Percentiles rank a stretch among this genome's conserved stretches.
Evolutionary conservation across 495 filamentous ascomycete species (phyloP).

Genomic region (Aspergillus olivimuriae): DNA sequence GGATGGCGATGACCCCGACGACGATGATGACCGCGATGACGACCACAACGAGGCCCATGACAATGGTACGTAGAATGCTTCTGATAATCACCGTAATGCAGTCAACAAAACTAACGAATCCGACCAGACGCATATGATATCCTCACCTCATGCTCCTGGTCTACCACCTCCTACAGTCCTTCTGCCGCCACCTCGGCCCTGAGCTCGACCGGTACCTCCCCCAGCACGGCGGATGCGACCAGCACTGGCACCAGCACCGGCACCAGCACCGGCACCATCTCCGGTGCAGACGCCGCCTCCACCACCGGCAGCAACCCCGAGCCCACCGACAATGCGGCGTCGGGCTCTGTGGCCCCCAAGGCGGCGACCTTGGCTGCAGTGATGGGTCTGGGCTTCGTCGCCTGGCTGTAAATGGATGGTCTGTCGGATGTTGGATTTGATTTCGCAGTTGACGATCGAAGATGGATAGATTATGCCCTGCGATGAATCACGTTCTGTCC

Average conservation of each 20-base stretch:
- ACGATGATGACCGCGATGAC: conserved; percentile 5
- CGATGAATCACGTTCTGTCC: too few species aligned
- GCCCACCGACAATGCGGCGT: conserved; percentile 16
- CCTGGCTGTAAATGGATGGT: conserved; percentile 18
- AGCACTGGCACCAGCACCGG: conserved; percentile 5
- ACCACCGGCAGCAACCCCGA: conserved; percentile 3
- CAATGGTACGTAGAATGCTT: conserved; percentile 20
- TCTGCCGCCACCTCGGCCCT: conserved; percentile 6
- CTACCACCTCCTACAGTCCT: conserved; percentile 24
- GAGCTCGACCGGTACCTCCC: not conserved
- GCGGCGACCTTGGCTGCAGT: conserved; percentile 16
- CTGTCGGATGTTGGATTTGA: too few species aligned
- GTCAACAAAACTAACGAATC: too few species aligned
- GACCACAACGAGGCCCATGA: conserved; percentile 13
- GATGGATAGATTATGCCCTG: too few species aligned
- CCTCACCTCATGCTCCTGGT: conserved; percentile 25
- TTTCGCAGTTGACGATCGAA: too few species aligned
- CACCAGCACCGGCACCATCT: conserved; percentile 1
- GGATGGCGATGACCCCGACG: conserved; percentile 11
- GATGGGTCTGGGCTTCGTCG: conserved; percentile 21
- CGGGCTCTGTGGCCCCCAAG: conserved; percentile 9
- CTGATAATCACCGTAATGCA: too few species aligned
- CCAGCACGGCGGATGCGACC: not conserved
- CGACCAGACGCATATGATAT: conserved; percentile 29
- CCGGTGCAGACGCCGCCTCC: conserved; percentile 1